These are phyloP conservation scores for Neofusicoccum ribis DNA, from an alignment of 2,329 filamentous ascomycete genomes.

Conservation along the genomic window DNA sequence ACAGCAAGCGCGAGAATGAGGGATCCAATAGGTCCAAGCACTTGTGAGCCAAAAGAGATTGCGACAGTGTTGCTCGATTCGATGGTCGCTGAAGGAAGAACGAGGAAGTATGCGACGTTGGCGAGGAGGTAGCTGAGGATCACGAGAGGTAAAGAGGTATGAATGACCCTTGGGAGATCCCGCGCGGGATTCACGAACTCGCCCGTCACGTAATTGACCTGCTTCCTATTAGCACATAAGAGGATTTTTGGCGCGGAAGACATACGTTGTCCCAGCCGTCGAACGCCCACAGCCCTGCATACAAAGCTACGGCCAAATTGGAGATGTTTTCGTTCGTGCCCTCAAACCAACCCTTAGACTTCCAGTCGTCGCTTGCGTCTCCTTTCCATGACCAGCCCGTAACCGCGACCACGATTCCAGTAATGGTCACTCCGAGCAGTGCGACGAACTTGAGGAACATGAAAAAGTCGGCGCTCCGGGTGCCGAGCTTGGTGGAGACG, in stretches of 20 bases:
- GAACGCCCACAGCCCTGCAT: conserved; percentile 95
- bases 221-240: conserved; percentile 21
- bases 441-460: conserved; percentile 98
- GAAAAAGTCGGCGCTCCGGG: conserved; percentile 83
- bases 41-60: conserved; percentile 85
- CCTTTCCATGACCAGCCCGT: conserved; percentile 81
- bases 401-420: conserved; percentile 82
- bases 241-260: conserved; percentile 23
- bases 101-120: conserved; percentile 92
- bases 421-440: conserved; percentile 80
- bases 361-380: conserved; percentile 80
- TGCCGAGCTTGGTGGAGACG: conserved; percentile 84
- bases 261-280: conserved; percentile 98
- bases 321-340: conserved; percentile 77
- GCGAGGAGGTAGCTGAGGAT: conserved; percentile 88
- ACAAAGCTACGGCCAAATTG: conserved; percentile 89
- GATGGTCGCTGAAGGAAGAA: conserved; percentile 77
- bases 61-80: conserved; percentile 93
- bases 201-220: conserved; percentile 97
- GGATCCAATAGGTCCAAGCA: conserved; percentile 82
- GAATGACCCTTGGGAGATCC: conserved; percentile 90
- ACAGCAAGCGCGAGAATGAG: conserved; percentile 87
- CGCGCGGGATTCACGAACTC: conserved; percentile 91
- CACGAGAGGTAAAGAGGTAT: conserved; percentile 93
- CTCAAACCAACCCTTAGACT: conserved; percentile 82